phyloP scores from a whole-genome alignment of 1,284 basidiomycete species.

The Boletus subluridellus region DNA sequence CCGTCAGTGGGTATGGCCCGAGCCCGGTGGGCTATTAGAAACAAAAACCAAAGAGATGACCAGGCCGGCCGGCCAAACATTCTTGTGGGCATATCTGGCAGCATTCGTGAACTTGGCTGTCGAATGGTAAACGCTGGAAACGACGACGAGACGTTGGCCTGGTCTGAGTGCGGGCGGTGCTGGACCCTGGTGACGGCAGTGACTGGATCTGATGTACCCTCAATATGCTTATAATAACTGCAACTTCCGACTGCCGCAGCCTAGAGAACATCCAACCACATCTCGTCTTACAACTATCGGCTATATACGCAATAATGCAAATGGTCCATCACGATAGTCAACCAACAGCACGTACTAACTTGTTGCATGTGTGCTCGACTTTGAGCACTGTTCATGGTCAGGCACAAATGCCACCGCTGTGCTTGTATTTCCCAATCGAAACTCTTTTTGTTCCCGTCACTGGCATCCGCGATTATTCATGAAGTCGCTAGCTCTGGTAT shows the following conservation, averaged over 20 bases:
- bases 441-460: neutral
- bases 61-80: conserved; percentile 3
- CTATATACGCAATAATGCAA: neutral
- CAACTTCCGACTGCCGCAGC: neutral
- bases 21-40: conserved; percentile 12
- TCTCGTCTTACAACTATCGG: neutral
- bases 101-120: neutral
- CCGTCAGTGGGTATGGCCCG: conserved; percentile 48
- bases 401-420: neutral
- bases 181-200: conserved; percentile 1
- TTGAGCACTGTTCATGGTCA: neutral
- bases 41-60: conserved; percentile 19
- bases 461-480: conserved; percentile 33
- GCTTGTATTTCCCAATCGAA: neutral
- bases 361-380: neutral
- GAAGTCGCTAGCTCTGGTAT: conserved; percentile 42
- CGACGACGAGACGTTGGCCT: neutral
- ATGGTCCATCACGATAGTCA: neutral
- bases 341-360: neutral
- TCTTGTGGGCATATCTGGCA: conserved; percentile 5
- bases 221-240: neutral
- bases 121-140: neutral
- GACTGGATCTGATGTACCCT: neutral
- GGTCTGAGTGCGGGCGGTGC: neutral
- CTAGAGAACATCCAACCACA: neutral